These are phyloP conservation scores for Amylostereum areolatum DNA, from an alignment of 1,284 basidiomycete genomes.

Conservation along the genomic window DNA sequence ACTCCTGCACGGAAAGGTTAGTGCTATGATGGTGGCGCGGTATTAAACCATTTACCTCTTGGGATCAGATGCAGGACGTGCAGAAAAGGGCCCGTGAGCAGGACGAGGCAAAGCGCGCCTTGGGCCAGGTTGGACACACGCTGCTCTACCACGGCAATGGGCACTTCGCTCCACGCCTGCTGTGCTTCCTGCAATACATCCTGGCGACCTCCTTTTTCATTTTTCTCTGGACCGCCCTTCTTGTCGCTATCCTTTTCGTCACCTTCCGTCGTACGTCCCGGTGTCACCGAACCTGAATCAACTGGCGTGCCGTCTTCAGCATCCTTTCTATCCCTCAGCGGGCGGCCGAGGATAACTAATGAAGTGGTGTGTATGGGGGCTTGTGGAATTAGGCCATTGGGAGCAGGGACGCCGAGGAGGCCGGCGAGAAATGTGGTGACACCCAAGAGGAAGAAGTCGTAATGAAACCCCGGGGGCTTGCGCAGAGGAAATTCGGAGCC, in stretches of 20 bases:
- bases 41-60: conserved; percentile 37
- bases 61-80: conserved; percentile 76
- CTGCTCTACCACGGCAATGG: conserved; percentile 83
- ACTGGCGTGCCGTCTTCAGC: conserved; percentile 16
- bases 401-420: conserved; percentile 86
- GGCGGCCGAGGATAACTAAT: conserved; percentile 68
- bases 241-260: too few relatives aligned
- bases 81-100: conserved; percentile 79
- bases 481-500: conserved; percentile 85
- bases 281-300: too few relatives aligned
- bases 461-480: conserved; percentile 93
- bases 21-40: too few relatives aligned
- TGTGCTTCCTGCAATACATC: too few relatives aligned
- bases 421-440: conserved; percentile 91
- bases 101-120: conserved; percentile 72
- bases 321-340: conserved; percentile 36
- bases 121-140: conserved; percentile 85
- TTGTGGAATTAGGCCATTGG: conserved; percentile 94
- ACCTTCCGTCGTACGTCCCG: too few relatives aligned
- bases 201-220: too few relatives aligned
- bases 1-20: conserved; percentile 47
- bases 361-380: conserved; percentile 92
- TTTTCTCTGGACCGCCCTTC: conserved; percentile 4
- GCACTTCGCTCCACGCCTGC: conserved; percentile 43
- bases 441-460: conserved; percentile 85